A percentile compares a stretch with the other conserved stretches of the same genome.
Evolutionary conservation across 2,329 filamentous ascomycete species (phyloP).

Genomic region (Aspergillus melleus): DNA sequence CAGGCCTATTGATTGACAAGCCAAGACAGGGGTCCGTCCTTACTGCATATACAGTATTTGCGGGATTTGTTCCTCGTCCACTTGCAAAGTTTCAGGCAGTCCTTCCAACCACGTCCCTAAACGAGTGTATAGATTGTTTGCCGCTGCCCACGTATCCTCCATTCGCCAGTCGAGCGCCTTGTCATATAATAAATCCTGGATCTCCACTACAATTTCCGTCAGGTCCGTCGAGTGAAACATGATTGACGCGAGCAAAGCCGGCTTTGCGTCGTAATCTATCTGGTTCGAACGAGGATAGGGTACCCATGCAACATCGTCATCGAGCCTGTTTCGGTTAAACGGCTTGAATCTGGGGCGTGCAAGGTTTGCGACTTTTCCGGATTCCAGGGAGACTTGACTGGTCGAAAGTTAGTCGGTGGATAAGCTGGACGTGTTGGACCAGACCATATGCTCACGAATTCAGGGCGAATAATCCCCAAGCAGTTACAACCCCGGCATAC

Average conservation of each 20-base stretch:
- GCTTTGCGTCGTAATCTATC: slow-evolving; percentile 24
- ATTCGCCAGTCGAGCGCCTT: slow-evolving; percentile 14
- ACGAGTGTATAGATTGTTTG: slow-evolving; percentile 18
- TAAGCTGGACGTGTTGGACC: background rate
- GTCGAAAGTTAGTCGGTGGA: slow-evolving; percentile 11
- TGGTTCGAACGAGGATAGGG: slow-evolving; percentile 36
- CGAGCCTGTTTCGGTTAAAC: slow-evolving; percentile 10
- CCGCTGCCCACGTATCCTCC: slow-evolving; percentile 19
- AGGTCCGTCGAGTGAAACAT: slow-evolving; percentile 23
- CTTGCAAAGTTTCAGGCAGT: slow-evolving; percentile 19
- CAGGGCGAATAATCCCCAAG: slow-evolving; percentile 33
- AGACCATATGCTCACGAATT: slow-evolving; percentile 24
- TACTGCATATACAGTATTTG: slow-evolving; percentile 33
- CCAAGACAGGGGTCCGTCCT: slow-evolving; percentile 6
- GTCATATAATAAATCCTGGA: slow-evolving; percentile 28
- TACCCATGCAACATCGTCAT: slow-evolving; percentile 27
- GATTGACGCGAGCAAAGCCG: slow-evolving; percentile 28
- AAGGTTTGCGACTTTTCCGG: slow-evolving; percentile 21
- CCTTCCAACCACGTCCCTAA: slow-evolving; percentile 24
- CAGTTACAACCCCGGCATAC: slow-evolving; percentile 25
- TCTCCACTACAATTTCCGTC: slow-evolving; percentile 22
- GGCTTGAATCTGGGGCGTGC: slow-evolving; percentile 18
- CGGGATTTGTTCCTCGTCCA: slow-evolving; percentile 21
- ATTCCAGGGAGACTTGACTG: slow-evolving; percentile 32
- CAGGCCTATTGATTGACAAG: background rate